A percentile compares a stretch with the other conserved stretches of the same genome.
Evolutionary conservation across 257 asterid species (phyloP).

Genomic region (Anisodus tanguticus): DNA sequence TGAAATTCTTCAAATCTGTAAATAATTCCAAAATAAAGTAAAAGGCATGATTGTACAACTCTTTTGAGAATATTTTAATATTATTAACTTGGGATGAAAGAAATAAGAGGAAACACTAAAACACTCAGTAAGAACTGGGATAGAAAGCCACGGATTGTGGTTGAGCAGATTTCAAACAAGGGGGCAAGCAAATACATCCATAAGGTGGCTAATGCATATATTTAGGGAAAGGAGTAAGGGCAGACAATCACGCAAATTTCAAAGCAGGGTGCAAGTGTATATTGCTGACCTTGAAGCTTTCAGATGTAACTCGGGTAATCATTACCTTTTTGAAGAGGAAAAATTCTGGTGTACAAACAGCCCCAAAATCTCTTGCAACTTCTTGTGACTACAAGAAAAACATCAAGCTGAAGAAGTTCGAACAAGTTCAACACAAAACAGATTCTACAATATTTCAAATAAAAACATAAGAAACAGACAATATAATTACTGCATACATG

Average conservation of each 20-base stretch:
- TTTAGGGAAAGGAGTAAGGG: neutral
- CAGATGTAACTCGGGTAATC: neutral
- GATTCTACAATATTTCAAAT: neutral
- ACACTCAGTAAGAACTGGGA: neutral
- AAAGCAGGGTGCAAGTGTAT: neutral
- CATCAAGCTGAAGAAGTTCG: conserved; percentile 29
- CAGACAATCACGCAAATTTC: neutral
- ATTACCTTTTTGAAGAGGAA: conserved; percentile 86
- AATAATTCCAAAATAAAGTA: neutral
- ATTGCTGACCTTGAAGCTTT: neutral
- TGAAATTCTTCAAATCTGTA: conserved; percentile 12
- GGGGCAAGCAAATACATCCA: neutral
- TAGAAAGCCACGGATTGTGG: neutral
- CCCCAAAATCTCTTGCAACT: conserved; percentile 87
- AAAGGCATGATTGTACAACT: neutral
- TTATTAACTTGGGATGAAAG: neutral
- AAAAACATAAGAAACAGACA: neutral
- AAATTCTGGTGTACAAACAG: conserved; percentile 95
- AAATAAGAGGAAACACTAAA: neutral
- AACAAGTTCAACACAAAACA: neutral
- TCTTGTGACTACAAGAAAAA: conserved; percentile 68
- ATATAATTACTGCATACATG: neutral
- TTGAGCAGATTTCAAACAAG: neutral
- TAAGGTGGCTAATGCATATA: neutral
- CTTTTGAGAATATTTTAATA: neutral